Base-by-base conservation (phyloP, 164 flowering plant genomes). In the Sedum album region DNA sequence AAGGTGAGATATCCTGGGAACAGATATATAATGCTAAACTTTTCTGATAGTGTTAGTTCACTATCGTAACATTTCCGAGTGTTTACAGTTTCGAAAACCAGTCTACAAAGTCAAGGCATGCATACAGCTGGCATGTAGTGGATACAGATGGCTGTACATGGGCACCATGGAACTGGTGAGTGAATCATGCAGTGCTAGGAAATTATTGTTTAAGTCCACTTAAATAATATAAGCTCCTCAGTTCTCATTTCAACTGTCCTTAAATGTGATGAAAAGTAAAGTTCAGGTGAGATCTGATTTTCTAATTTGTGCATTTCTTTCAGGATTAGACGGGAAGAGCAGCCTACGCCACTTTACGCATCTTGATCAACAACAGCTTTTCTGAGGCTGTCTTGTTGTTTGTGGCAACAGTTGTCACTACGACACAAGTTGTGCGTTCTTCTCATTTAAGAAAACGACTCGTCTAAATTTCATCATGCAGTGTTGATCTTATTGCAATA, bases 41-140 rank as follows among this genome's bases (percentile, higher is more conserved):
- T n/a, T n/a, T n/a, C n/a, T n/a, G n/a, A n/a, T n/a, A n/a, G n/a
- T 57, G 15, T 26, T 11, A 57, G 18, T 26, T 30, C 62, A 57
- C 14, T 13, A 28, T 28, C 20, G 17, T 57, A 57, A 26, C 13
- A 14, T 33, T 57, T 44, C 15, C 31, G 14, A 26, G 11, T 57
- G 74, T 14, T 64, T 31, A 8, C 79, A 94, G 98, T 79, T 88
- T 88, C 79, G 98, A 91, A 78, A 94, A 94, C 72, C 85, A 79
- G 70, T 93, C 98, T 49, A 42, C 87, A 70, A 89, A 87, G 68
- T 94, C 98, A 70, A 83, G 98, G 73, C 98, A 94, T 80, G 98
- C 98, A 38, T 89, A 84, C 77, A 91, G 95, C 81, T 79, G 86
- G 81, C 97, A 94, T 76, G 91, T 84, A 41, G 97, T 94, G 57